These are phyloP conservation scores for Blastomyces parvus DNA, from an alignment of 2,329 filamentous ascomycete genomes.

Conservation along the genomic window DNA sequence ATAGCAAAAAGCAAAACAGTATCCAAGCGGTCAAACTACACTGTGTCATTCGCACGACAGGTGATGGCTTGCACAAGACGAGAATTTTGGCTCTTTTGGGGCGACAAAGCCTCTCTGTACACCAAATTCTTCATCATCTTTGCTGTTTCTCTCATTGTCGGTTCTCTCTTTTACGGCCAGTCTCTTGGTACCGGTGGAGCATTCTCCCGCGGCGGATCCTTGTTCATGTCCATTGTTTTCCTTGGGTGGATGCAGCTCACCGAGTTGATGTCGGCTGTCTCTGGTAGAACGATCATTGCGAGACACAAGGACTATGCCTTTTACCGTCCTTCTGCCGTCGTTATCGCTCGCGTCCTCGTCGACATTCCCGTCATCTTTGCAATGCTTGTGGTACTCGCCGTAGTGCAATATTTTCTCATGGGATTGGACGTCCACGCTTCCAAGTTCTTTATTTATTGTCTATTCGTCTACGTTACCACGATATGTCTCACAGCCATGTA, in stretches of 20 bases:
- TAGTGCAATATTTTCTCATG: conserved; percentile 52
- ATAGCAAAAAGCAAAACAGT: conserved; percentile 40
- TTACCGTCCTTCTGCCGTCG: conserved; percentile 58
- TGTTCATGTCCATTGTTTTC: conserved; percentile 60
- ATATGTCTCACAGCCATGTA: conserved; percentile 46
- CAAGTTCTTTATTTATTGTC: conserved; percentile 9
- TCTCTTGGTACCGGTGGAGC: conserved; percentile 50
- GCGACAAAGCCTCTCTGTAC: conserved; percentile 55
- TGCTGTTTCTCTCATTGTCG: conserved; percentile 63
- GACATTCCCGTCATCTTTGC: conserved; percentile 53
- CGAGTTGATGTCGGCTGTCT: conserved; percentile 68
- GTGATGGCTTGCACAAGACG: conserved; percentile 30
- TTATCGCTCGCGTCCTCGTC: conserved; percentile 51
- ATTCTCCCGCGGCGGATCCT: conserved; percentile 53
- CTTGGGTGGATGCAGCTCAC: conserved; percentile 63
- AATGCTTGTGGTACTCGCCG: conserved; percentile 50
- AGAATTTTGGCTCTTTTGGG: conserved; percentile 60
- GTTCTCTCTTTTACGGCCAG: conserved; percentile 67
- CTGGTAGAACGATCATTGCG: conserved; percentile 58
- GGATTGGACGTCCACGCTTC: conserved; percentile 11
- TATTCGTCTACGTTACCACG: conserved; percentile 8
- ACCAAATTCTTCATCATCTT: conserved; percentile 51
- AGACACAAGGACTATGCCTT: conserved; percentile 60
- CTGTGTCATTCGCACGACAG: conserved; percentile 9
- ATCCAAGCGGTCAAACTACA: conserved; percentile 8